Base-by-base conservation (phyloP, 495 filamentous ascomycete genomes). In the Hyaloscypha finlandica region DNA sequence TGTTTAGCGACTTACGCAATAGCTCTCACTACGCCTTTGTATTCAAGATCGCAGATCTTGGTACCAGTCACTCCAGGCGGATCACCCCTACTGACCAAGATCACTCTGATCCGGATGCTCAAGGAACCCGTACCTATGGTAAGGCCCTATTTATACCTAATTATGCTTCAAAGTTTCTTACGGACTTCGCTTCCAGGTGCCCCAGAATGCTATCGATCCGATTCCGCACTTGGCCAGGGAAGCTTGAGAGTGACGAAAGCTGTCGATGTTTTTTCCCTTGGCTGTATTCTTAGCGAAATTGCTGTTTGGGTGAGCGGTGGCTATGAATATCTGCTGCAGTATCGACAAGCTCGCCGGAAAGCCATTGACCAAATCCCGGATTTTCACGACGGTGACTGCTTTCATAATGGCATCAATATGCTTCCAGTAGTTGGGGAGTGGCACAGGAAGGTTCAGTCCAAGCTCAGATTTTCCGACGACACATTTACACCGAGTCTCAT, bases 261-360 rank as follows among this genome's bases (percentile, higher is more conserved):
- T 48, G 75, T 77, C 30, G 81, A 83, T 63, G 76, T 83, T n/a
- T 37, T 37, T 37, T 37, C 35, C 35, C 35, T 37, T 0, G 35
- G 35, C 8, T 37, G 77, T 63, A 71, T 83, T 33, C 68, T 77
- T 9, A 83, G 80, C 59, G 79, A 81, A 70, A 76, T 69, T 42
- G 72, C 72, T 29, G 73, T 74, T 11, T 83, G 79, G 80, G 61
- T 78, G 2, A 70, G 65, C 6, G 61, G 72, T 1, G 80, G 77
- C 0, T 62, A 54, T 35, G 37, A 72, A 4, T 66, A 70, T 59
- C 70, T 80, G 12, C 22, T n/a, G 0, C 59, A 74, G 14, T 84
- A 82, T 37, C 35, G 35, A 8, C 8, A 37, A 12, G 35, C 6
- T 37, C 80, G 81, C 6, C 19, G 4, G 73, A 75, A 56, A 74